Evolutionary conservation across 2,329 filamentous ascomycete species (phyloP).

Genomic region (Xylariaceae sp.): DNA sequence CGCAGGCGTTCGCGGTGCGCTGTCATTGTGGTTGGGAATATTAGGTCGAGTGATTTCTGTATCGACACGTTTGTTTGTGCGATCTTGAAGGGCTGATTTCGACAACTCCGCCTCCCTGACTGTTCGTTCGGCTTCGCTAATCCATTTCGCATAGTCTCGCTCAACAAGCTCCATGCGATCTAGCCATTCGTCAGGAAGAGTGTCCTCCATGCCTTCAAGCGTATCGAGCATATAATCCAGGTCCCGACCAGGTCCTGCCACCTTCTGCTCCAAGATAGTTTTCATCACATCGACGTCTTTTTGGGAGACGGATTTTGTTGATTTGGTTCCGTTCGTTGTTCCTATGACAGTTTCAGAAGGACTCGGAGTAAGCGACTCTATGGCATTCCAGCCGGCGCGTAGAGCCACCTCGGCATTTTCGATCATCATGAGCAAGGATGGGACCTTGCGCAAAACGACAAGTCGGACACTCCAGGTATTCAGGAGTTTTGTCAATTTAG

Average conservation of each 20-base stretch:
- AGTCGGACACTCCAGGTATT: constrained; percentile 74
- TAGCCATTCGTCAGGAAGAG: constrained; percentile 80
- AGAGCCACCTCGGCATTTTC: constrained; percentile 62
- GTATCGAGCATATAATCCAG: constrained; percentile 83
- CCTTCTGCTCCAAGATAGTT: constrained; percentile 59
- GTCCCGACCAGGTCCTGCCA: constrained; percentile 63
- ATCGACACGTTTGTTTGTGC: neutral
- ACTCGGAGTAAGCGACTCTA: constrained; percentile 35
- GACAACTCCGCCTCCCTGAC: constrained; percentile 62
- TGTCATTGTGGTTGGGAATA: constrained; percentile 27
- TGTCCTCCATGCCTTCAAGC: constrained; percentile 78
- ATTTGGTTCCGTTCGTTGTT: constrained; percentile 3
- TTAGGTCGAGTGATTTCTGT: constrained; percentile 27
- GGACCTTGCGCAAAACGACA: constrained; percentile 66
- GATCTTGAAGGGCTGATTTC: constrained; percentile 10
- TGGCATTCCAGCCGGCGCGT: constrained; percentile 59
- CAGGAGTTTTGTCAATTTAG: constrained; percentile 66
- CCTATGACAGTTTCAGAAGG: constrained; percentile 8
- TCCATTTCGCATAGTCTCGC: constrained; percentile 73
- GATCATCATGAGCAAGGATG: constrained; percentile 61
- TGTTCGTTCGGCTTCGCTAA: constrained; percentile 66
- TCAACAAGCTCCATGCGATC: constrained; percentile 80
- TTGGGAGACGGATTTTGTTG: constrained; percentile 34
- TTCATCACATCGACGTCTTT: constrained; percentile 56
- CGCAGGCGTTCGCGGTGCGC: constrained; percentile 20